Evolutionary conservation across 1,284 basidiomycete genomes (phyloP), one percentile per base, ranked within the genome.

Genomic region (Rhodofomes roseus): DNA sequence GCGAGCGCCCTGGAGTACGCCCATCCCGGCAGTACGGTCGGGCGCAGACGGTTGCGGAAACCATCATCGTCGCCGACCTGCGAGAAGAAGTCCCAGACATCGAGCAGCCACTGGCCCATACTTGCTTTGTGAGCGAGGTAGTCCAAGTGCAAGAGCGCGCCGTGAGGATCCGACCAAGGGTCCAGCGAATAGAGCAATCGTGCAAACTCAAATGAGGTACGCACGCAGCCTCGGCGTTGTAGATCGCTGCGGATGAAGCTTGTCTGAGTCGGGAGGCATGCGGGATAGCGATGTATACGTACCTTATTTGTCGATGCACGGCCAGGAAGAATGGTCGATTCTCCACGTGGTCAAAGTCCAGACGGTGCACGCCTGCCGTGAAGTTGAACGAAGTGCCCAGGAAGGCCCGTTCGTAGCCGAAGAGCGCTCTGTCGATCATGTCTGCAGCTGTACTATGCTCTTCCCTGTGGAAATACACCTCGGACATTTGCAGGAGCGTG

Each of bases 141-240:
- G 66, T 97, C 95, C 5, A 95, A 80, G 75, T 93, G 91, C n/a
- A 94, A 76, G 3, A 89, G 76, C 1, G 88, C 83, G 2, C 93
- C 93, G 66, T 96, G 93, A 0, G 94, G 95, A 69, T 97, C 94
- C 16, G 79, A 82, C 74, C 86, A 82, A 0, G 94, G 92, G 68
- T 96, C 92, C 0, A 96, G 80, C 0, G 87, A 82, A 62, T 90
- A 88, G 50, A 97, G 77, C 0, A 97, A 80, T 40, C 90, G 84
- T 2, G 91, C 86, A 68, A 94, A 95, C 72, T 96, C 93, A 71
- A 96, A 95, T 0, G 93, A 86, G 0, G 95, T 95, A 9, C 92
- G 83, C 60, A 89, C 85, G 65, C 92, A 92, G 1, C 95, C 95
- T 27, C 95, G 79, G n/a, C 93, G 85, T 58, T 90, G 87, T 5